Evolutionary conservation across 148 eudicot genomes (phyloP).

Genomic region (Spergularia bocconei): DNA sequence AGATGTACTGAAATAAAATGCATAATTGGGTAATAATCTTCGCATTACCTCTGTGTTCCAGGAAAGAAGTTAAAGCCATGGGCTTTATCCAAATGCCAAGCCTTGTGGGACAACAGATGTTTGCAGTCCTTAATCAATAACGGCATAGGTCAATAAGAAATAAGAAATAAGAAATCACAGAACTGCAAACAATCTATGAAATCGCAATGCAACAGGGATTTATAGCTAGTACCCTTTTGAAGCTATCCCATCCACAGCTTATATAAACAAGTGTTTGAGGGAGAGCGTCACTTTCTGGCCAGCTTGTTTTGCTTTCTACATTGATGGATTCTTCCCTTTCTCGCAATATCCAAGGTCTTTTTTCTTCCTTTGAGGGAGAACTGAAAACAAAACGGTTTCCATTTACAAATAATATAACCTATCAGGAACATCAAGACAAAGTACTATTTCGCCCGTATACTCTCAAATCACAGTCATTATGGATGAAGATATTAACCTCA

Average conservation of each 20-base stretch:
- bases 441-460: neutral
- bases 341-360: constrained; percentile 93
- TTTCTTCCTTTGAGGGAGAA: constrained; percentile 57
- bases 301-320: constrained; percentile 44
- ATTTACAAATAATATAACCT: neutral
- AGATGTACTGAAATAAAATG: neutral
- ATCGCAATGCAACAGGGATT: neutral
- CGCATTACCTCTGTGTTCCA: constrained; percentile 77
- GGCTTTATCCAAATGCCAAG: constrained; percentile 85
- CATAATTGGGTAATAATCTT: neutral
- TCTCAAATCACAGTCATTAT: constrained; percentile 5
- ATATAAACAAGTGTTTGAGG: constrained; percentile 90
- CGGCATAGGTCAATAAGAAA: neutral
- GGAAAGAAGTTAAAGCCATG: constrained; percentile 98
- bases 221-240: constrained; percentile 63
- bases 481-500: constrained; percentile 41
- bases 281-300: constrained; percentile 49
- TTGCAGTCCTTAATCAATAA: constrained; percentile 60
- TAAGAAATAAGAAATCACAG: neutral
- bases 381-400: constrained; percentile 34
- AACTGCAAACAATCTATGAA: constrained; percentile 16
- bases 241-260: constrained; percentile 97
- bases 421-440: neutral
- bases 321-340: constrained; percentile 73
- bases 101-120: constrained; percentile 66